These are phyloP conservation scores for Bacidia gigantensis DNA, from an alignment of 495 filamentous ascomycete species.

Conservation along the genomic window DNA sequence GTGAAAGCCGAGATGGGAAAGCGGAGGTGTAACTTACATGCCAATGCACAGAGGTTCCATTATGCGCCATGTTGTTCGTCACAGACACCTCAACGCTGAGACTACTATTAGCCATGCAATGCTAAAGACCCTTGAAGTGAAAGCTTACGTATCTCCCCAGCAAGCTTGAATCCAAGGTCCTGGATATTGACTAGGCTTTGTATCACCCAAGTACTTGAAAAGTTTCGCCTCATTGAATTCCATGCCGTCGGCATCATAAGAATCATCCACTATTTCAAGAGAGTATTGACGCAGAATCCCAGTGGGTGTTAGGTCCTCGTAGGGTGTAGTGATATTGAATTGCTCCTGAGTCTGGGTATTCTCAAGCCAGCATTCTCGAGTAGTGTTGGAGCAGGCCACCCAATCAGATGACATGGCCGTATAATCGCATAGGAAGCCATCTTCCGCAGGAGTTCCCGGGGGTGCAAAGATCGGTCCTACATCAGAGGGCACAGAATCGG, in stretches of 20 bases:
- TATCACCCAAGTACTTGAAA: constrained; percentile 4
- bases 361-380: neutral
- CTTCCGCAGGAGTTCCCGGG: neutral
- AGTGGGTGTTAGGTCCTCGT: constrained; percentile 2
- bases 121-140: neutral
- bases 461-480: neutral
- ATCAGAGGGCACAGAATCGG: neutral
- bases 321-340: constrained; percentile 7
- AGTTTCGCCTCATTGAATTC: constrained; percentile 9
- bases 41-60: constrained; percentile 12
- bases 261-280: constrained; percentile 3
- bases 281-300: constrained; percentile 7
- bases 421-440: constrained; percentile 5
- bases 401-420: constrained; percentile 7
- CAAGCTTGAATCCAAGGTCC: constrained; percentile 16
- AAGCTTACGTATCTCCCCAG: constrained; percentile 11
- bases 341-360: neutral
- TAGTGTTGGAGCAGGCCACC: neutral
- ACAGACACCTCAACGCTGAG: constrained; percentile 13
- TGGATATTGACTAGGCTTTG: constrained; percentile 8
- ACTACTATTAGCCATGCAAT: neutral
- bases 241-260: constrained; percentile 10
- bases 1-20: too few relatives aligned
- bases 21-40: neutral
- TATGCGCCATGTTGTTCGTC: constrained; percentile 11